Percentiles rank a stretch among this genome's conserved stretches.
These are phyloP conservation scores for Penicillium lividum DNA, from an alignment of 495 filamentous ascomycete genomes.

Conservation along the genomic window DNA sequence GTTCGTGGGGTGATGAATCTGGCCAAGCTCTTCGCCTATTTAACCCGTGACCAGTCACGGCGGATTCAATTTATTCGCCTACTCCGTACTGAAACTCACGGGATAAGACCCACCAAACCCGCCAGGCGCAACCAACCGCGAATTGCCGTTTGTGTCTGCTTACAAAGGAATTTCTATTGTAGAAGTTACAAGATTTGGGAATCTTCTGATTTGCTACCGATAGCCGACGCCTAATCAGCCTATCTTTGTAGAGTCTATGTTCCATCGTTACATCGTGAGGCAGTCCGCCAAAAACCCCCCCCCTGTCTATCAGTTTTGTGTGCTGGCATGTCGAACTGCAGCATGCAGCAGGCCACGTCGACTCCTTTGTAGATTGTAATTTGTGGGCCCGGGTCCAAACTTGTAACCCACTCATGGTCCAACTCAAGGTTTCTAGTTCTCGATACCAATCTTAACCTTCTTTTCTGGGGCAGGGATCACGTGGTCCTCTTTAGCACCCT, in stretches of 20 bases:
- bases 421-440: conserved; percentile 35
- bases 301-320: conserved; percentile 5
- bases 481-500: conserved; percentile 46
- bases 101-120: neutral
- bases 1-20: neutral
- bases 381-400: neutral
- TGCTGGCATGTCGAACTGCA: neutral
- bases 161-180: neutral
- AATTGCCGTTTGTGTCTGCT: neutral
- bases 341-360: neutral
- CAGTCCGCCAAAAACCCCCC: neutral
- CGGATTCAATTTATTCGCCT: neutral
- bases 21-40: neutral
- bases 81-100: neutral
- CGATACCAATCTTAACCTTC: conserved; percentile 50
- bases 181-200: neutral
- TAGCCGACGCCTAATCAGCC: neutral
- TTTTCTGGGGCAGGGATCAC: conserved; percentile 52
- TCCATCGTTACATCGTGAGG: conserved; percentile 24
- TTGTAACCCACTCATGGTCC: neutral
- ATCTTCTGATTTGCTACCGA: neutral
- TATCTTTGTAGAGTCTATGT: conserved; percentile 12
- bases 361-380: neutral
- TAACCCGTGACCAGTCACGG: neutral
- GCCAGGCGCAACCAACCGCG: neutral